phyloP scores from a whole-genome alignment of 164 flowering plant genomes.

The Dillenia turbinata region DNA sequence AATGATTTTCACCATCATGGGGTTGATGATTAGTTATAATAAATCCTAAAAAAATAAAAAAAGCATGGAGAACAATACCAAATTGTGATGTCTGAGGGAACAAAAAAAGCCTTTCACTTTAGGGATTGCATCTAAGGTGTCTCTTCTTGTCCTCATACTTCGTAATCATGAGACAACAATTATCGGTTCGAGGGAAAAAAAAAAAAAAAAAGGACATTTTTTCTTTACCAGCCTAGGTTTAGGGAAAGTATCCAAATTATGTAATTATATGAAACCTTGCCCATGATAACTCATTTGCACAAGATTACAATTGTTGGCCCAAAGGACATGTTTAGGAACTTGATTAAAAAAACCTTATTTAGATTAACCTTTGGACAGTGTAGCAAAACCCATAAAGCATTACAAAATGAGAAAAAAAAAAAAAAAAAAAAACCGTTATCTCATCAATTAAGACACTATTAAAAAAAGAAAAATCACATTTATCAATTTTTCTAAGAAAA shows the following conservation, averaged over 20 bases:
- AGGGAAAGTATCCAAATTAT: slow-evolving; percentile 7
- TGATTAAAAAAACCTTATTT: too few relatives aligned
- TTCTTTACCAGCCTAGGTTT: slow-evolving; percentile 2
- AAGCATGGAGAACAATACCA: not conserved
- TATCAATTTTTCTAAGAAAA: too few relatives aligned
- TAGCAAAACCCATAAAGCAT: too few relatives aligned
- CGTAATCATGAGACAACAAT: slow-evolving; percentile 4
- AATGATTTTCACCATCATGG: slow-evolving; percentile 4
- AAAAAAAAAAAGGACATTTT: not conserved
- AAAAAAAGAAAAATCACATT: too few relatives aligned
- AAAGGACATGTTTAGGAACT: not conserved
- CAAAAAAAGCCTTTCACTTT: slow-evolving; percentile 22
- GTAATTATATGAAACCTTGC: slow-evolving; percentile 3
- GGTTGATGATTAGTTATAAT: slow-evolving; percentile 13
- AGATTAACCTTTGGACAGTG: too few relatives aligned
- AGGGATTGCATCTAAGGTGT: slow-evolving; percentile 16
- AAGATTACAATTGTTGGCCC: not conserved
- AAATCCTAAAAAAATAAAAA: slow-evolving; percentile 6
- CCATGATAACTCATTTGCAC: not conserved
- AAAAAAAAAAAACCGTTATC: too few relatives aligned
- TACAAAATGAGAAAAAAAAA: too few relatives aligned
- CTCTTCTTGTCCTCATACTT: not conserved
- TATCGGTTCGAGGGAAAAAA: too few relatives aligned
- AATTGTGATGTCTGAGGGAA: slow-evolving; percentile 15
- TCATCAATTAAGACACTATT: too few relatives aligned